Evolutionary conservation across 495 filamentous ascomycete genomes (phyloP).

Genomic region (Penicillium egyptiacum): DNA sequence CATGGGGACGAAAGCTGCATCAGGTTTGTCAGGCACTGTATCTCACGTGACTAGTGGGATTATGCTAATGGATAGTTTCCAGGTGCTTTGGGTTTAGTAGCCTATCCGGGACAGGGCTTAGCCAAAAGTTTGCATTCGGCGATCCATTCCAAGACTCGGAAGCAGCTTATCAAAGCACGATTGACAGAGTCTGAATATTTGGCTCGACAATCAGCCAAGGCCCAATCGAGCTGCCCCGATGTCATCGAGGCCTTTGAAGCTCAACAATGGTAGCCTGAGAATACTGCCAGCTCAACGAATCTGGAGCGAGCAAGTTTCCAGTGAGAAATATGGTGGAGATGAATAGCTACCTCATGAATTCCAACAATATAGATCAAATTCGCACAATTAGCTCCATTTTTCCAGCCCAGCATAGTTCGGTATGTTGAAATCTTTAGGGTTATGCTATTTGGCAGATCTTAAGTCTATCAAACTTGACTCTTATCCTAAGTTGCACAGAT

Average conservation of each 20-base stretch:
- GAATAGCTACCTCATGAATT: background rate
- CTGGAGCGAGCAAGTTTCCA: background rate
- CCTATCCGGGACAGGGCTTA: constrained; percentile 18
- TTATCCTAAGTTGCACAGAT: too few relatives aligned
- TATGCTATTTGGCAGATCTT: too few relatives aligned
- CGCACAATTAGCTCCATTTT: background rate
- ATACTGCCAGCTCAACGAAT: background rate
- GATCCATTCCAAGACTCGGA: constrained; percentile 16
- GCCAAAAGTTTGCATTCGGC: constrained; percentile 16
- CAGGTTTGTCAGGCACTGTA: constrained; percentile 21
- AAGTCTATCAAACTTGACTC: too few relatives aligned
- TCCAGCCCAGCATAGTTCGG: too few relatives aligned
- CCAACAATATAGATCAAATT: background rate
- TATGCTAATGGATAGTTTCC: background rate
- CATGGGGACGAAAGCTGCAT: constrained; percentile 61
- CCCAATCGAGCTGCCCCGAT: background rate
- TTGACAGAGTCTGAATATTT: constrained; percentile 11
- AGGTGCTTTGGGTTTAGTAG: constrained; percentile 17
- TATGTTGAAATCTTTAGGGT: too few relatives aligned
- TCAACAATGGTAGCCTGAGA: background rate
- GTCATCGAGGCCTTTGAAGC: constrained; percentile 8
- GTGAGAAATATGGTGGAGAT: background rate
- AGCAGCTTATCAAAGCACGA: constrained; percentile 9
- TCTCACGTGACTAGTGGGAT: background rate
- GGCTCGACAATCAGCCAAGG: constrained; percentile 10